These are phyloP conservation scores for Prunus salicina DNA, from an alignment of 306 rosid genomes.

Conservation along the genomic window DNA sequence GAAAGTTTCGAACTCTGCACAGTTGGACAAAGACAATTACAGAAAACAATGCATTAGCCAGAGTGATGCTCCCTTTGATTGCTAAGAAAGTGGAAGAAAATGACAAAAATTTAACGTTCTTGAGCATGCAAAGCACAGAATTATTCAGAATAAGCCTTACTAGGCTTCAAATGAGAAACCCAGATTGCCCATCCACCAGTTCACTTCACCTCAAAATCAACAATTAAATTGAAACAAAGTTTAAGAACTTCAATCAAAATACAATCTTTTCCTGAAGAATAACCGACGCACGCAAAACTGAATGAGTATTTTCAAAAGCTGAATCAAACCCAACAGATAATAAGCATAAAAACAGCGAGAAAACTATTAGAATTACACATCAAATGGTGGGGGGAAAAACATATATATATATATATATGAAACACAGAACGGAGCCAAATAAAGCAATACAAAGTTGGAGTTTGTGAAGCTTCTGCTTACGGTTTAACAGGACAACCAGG, in stretches of 20 bases:
- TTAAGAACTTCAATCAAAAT: neutral
- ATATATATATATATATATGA: neutral
- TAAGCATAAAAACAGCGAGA: neutral
- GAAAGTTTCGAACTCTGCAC: conserved; percentile 31
- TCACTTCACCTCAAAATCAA: conserved; percentile 1
- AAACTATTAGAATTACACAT: neutral
- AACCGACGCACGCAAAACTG: neutral
- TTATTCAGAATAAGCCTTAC: neutral
- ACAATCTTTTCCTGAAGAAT: neutral
- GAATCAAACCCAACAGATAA: neutral
- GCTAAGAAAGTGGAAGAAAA: neutral
- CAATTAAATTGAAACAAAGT: neutral
- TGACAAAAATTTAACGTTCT: neutral
- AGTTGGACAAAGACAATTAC: conserved; percentile 8
- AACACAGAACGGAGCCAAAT: neutral
- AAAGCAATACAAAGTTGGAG: neutral
- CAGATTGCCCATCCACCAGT: neutral
- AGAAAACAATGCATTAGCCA: conserved; percentile 3
- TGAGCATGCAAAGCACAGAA: neutral
- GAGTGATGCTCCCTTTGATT: neutral
- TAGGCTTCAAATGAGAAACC: neutral
- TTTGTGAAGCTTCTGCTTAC: neutral
- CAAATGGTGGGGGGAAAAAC: neutral
- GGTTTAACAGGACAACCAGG: neutral
- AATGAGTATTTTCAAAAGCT: neutral